A percentile compares a stretch with the other conserved stretches of the same genome.
Conservation (phyloP, 805 yeast species). For the Candida easanensis region DNA sequence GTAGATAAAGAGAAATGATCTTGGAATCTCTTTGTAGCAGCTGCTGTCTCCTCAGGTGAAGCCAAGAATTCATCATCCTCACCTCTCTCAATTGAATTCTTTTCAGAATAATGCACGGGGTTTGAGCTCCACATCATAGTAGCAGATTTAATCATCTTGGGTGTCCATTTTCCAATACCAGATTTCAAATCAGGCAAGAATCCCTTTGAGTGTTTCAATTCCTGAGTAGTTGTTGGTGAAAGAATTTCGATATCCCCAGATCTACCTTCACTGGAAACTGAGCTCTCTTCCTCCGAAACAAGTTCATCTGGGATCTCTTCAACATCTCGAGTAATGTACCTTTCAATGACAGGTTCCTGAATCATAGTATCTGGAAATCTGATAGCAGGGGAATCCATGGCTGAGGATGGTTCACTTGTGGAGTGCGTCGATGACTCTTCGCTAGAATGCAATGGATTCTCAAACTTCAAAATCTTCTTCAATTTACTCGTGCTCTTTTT, state of each 20-base stretch:
- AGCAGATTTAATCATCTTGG: constrained; percentile 24
- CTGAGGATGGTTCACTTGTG: constrained; percentile 6
- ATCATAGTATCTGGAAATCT: not conserved
- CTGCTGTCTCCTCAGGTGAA: constrained; percentile 39
- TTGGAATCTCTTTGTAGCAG: constrained; percentile 57
- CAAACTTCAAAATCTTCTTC: constrained; percentile 1
- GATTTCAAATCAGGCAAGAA: not conserved
- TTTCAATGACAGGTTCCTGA: constrained; percentile 20
- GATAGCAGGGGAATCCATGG: not conserved
- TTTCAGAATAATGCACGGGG: constrained; percentile 57
- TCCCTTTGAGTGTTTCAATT: not conserved
- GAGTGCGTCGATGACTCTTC: not conserved
- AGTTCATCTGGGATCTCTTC: constrained; percentile 15
- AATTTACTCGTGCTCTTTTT: constrained; percentile 3
- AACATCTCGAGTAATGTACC: constrained; percentile 14
- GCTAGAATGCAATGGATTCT: not conserved
- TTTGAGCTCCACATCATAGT: constrained; percentile 53
- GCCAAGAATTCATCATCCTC: constrained; percentile 49
- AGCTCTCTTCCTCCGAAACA: not conserved
- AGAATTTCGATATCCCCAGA: not conserved
- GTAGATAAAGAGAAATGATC: constrained; percentile 62
- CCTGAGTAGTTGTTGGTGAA: constrained; percentile 5
- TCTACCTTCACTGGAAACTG: not conserved
- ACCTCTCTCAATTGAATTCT: constrained; percentile 35
- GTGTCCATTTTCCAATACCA: constrained; percentile 18